Base-by-base conservation (phyloP, 2,329 filamentous ascomycete genomes). In the Aspergillus amoenus region DNA sequence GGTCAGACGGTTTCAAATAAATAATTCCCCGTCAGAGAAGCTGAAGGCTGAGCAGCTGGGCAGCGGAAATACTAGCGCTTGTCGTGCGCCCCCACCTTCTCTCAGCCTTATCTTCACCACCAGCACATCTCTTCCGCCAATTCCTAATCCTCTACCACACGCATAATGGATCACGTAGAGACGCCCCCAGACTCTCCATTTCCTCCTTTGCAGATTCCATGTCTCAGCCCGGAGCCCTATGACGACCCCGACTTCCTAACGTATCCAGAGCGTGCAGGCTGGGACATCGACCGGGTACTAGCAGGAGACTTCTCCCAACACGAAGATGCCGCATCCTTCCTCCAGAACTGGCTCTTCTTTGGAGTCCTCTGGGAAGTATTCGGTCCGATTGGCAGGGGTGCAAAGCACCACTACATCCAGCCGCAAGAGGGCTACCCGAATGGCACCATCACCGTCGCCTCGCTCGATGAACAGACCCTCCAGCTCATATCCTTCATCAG, bases 301-400 rank as follows among this genome's bases (percentile, higher is more conserved):
- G 41, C 11, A 13, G 54, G 54, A 12, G 54, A 56, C 24, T 51
- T 56, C 42, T 51, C 41, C 13, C 24, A 52, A 12, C 54, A 45
- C 5, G 15, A 56, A 1, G n/a, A 51, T 4, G 39, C 54, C 5
- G 47, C 41, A 5, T 40, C 47, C 15, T 56, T 56, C 4, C 30
- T 56, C 3, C 54, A 56, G 47, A 42, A 56, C 22, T 56, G 54
- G 54, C 27, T 56, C 4, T 52, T 40, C n/a, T 56, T 56, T 17
- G 54, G 54, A 17, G 54, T 56, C 5, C 54, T 56, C 3, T 56
- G 54, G 54, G 54, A 56, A 17, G 45, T 45, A 27, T 56, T 56
- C 18, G 39, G 46, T 18, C 46, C 21, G 4, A 49, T 56, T 22
- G 18, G 32, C 52, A 40, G 43, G 15, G 53, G 47, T 15, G 53